A percentile compares a stretch with the other conserved stretches of the same genome.
Conservation (phyloP, 2,329 filamentous ascomycete genomes). For the Colletotrichum acutatum region DNA sequence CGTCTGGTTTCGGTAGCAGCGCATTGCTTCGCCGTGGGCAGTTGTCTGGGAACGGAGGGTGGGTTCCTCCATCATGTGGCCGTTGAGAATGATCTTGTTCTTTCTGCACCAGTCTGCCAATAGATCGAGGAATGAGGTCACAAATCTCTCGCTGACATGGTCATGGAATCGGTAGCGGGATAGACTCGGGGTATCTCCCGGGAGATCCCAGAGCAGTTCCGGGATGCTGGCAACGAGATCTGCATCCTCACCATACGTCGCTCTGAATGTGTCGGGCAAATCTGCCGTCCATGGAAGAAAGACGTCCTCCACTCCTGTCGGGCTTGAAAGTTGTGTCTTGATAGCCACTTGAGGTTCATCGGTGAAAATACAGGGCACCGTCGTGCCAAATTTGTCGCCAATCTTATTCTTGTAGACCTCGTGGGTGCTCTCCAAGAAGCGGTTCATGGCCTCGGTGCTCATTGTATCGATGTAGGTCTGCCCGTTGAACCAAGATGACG, state of each 20-base stretch:
- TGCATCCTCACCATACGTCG: constrained; percentile 35
- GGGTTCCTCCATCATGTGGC: constrained; percentile 48
- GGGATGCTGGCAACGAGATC: constrained; percentile 42
- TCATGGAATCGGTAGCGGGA: constrained; percentile 45
- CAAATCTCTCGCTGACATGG: constrained; percentile 45
- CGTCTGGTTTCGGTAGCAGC: constrained; percentile 44
- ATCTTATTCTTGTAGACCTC: constrained; percentile 43
- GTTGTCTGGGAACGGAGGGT: constrained; percentile 44
- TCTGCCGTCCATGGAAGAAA: constrained; percentile 46
- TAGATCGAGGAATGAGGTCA: constrained; percentile 44
- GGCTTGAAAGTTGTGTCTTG: constrained; percentile 42
- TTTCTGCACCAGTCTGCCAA: constrained; percentile 42
- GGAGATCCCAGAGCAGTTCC: constrained; percentile 45
- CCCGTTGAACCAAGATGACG: constrained; percentile 45
- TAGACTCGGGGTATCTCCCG: constrained; percentile 39
- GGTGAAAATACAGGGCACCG: constrained; percentile 45
- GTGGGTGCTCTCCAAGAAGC: constrained; percentile 45
- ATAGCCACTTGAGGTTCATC: constrained; percentile 47
- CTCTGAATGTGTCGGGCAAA: constrained; percentile 40
- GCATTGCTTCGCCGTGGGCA: constrained; percentile 46
- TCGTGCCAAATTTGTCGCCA: constrained; percentile 43
- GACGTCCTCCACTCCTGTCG: constrained; percentile 39
- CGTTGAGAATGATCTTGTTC: constrained; percentile 42
- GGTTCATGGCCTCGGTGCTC: constrained; percentile 40
- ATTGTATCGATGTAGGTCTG: constrained; percentile 46